Percentiles rank a stretch among this genome's conserved stretches.
phyloP scores from a whole-genome alignment of 1,284 basidiomycete species.

The Mycosarcoma maydis region DNA sequence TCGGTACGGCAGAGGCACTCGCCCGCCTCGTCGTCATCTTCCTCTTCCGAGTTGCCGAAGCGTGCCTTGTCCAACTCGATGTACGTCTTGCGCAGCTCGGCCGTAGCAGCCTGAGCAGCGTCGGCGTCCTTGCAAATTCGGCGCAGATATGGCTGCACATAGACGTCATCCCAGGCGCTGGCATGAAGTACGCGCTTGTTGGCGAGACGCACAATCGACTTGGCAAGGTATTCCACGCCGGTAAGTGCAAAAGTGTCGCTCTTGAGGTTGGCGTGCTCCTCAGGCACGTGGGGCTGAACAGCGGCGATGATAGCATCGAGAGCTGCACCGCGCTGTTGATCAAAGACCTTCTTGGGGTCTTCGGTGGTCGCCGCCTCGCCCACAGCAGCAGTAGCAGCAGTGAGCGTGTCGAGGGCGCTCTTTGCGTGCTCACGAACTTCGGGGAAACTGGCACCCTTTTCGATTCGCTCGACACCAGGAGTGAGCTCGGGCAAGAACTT shows the following conservation, averaged over 20 bases:
- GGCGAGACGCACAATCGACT: conserved; percentile 57
- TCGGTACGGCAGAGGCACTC: conserved; percentile 86
- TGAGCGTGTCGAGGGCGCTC: conserved; percentile 61
- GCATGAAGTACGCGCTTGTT: conserved; percentile 64
- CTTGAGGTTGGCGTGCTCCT: conserved; percentile 53
- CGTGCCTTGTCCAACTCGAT: conserved; percentile 59
- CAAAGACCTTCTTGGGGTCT: conserved; percentile 56
- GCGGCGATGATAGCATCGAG: conserved; percentile 50
- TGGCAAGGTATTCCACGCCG: conserved; percentile 60
- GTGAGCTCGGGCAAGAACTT: conserved; percentile 87
- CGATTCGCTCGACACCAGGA: conserved; percentile 90
- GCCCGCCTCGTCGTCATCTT: conserved; percentile 75
- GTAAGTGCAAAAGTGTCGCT: conserved; percentile 56
- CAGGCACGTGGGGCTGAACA: conserved; percentile 50
- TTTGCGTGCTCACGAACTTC: conserved; percentile 73
- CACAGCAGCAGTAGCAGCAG: conserved; percentile 48
- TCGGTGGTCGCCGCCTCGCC: conserved; percentile 46
- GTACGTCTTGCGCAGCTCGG: conserved; percentile 60
- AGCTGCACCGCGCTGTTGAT: conserved; percentile 52
- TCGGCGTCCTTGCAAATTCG: conserved; percentile 53
- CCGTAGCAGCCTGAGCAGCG: conserved; percentile 54
- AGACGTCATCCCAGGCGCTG: conserved; percentile 64
- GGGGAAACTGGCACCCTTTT: conserved; percentile 91
- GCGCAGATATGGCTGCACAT: conserved; percentile 68
- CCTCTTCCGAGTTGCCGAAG: conserved; percentile 69